These are phyloP conservation scores for Phyllostachys edulis DNA, from an alignment of 176 grass and related monocot species.

Conservation along the genomic window DNA sequence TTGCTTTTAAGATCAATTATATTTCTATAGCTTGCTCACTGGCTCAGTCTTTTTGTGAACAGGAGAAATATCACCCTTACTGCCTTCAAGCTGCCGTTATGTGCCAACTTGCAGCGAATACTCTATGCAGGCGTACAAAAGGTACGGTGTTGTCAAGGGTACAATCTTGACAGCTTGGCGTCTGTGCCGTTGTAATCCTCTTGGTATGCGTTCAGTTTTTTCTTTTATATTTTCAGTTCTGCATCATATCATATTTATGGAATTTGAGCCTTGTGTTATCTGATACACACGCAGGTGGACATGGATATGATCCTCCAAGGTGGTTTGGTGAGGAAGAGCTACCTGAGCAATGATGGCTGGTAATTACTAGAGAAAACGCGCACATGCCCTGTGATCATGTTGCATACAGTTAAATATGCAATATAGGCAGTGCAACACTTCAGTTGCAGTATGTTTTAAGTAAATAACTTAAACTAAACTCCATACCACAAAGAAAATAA, in stretches of 20 bases:
- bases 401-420: background rate
- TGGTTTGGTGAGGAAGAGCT: conserved; percentile 81
- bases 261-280: background rate
- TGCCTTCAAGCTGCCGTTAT: conserved; percentile 72
- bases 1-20: conserved; percentile 14
- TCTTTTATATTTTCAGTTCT: background rate
- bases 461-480: background rate
- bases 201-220: conserved; percentile 48
- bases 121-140: conserved; percentile 80
- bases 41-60: conserved; percentile 32
- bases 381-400: background rate
- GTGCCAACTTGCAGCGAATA: conserved; percentile 88
- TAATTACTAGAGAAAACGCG: conserved; percentile 17
- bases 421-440: background rate
- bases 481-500: background rate
- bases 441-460: background rate
- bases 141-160: conserved; percentile 67
- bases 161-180: conserved; percentile 71
- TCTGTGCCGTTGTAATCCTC: conserved; percentile 80
- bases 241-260: background rate
- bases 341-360: conserved; percentile 37
- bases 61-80: conserved; percentile 90
- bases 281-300: conserved; percentile 51
- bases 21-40: conserved; percentile 25
- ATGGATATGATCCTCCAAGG: conserved; percentile 78